A percentile compares a stretch with the other conserved stretches of the same genome.
These are phyloP conservation scores for Elongisporangium senticosum DNA, from an alignment of 352 stramenopile genomes.

Conservation along the genomic window DNA sequence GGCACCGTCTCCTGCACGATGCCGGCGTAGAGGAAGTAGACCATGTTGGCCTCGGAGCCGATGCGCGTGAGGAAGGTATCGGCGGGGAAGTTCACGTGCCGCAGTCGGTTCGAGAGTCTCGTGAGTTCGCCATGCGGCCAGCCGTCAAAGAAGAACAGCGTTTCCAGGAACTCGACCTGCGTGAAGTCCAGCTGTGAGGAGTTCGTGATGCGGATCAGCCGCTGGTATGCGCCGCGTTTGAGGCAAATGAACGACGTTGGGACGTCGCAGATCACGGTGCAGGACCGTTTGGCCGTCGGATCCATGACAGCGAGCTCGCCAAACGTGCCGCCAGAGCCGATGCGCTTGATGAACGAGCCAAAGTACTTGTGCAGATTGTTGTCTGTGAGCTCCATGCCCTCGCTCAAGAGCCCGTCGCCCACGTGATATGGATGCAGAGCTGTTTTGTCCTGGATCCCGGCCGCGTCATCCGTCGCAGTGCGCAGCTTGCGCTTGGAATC, in stretches of 20 bases:
- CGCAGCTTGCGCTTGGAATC: slow-evolving; percentile 46
- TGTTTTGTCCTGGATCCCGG: slow-evolving; percentile 13
- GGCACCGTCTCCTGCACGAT: slow-evolving; percentile 72
- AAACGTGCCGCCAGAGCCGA: slow-evolving; percentile 67
- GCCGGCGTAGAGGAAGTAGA: slow-evolving; percentile 80
- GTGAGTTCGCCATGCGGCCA: slow-evolving; percentile 74
- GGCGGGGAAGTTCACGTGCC: slow-evolving; percentile 52
- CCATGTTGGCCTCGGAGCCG: slow-evolving; percentile 55
- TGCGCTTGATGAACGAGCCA: slow-evolving; percentile 74
- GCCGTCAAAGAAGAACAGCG: slow-evolving; percentile 70
- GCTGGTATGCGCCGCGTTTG: slow-evolving; percentile 78
- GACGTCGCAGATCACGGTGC: slow-evolving; percentile 66
- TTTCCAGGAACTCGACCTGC: slow-evolving; percentile 77
- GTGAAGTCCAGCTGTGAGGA: slow-evolving; percentile 78
- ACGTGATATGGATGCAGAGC: neutral
- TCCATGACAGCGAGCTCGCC: slow-evolving; percentile 81
- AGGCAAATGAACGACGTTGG: slow-evolving; percentile 82
- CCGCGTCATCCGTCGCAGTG: slow-evolving; percentile 5
- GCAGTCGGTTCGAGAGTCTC: slow-evolving; percentile 59
- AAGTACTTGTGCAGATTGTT: slow-evolving; percentile 28
- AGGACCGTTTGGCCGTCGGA: slow-evolving; percentile 60
- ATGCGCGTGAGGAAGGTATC: slow-evolving; percentile 69
- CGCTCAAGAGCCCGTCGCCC: slow-evolving; percentile 5
- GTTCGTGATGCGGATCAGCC: slow-evolving; percentile 75
- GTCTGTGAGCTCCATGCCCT: slow-evolving; percentile 16